phyloP scores from a whole-genome alignment of 106 monocot genomes.

The Dioscorea dumetorum region DNA sequence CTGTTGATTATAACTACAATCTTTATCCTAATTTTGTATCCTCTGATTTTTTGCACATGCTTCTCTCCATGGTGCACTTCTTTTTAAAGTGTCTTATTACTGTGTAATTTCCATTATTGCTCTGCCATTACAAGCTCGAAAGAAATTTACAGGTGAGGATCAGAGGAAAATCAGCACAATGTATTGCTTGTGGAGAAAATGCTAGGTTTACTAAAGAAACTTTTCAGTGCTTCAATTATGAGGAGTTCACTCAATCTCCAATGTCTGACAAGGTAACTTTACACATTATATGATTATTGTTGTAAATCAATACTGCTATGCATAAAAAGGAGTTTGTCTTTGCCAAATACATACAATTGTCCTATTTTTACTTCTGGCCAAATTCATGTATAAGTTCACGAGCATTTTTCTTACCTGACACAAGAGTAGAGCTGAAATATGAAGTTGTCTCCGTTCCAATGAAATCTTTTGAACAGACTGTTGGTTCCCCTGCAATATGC shows the following conservation, averaged over 20 bases:
- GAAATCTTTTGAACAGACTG: no score
- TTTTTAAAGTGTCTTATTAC: no score
- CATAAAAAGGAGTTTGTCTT: not conserved
- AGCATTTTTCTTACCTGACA: no score
- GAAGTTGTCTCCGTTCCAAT: no score
- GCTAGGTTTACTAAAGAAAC: constrained; percentile 42
- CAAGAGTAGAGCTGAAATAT: no score
- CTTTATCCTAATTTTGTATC: no score
- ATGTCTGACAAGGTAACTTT: constrained; percentile 80
- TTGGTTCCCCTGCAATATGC: no score
- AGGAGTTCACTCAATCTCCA: constrained; percentile 84
- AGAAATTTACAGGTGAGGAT: constrained; percentile 65
- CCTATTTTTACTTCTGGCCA: not conserved
- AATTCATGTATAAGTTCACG: not conserved
- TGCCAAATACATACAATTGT: not conserved
- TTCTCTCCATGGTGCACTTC: no score
- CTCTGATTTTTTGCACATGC: no score
- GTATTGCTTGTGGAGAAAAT: constrained; percentile 77
- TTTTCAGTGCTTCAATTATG: constrained; percentile 85
- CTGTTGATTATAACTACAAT: no score
- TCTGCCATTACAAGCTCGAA: no score
- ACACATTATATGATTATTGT: not conserved
- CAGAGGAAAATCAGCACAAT: constrained; percentile 64
- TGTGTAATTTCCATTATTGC: no score
- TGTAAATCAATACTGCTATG: not conserved